Conservation (phyloP, 2,329 filamentous ascomycete genomes). For the Stachybotrys chlorohalonatus region DNA sequence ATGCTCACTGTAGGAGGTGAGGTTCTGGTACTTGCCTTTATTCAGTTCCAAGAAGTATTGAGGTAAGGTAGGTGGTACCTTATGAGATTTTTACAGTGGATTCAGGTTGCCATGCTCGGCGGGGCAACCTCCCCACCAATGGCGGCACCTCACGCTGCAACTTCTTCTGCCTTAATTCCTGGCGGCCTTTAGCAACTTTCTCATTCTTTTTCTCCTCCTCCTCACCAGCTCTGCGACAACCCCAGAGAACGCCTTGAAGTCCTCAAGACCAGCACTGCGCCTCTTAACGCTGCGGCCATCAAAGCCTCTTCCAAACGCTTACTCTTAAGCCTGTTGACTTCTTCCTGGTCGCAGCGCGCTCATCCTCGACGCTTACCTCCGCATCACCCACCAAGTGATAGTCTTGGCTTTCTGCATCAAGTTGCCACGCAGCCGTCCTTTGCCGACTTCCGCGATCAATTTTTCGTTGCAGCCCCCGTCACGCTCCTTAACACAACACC, state of each 20-base stretch:
- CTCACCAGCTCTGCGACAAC: conserved; percentile 1
- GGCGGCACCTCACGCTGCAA: not conserved
- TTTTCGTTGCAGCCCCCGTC: conserved; percentile 1
- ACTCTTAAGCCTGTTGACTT: conserved; percentile 14
- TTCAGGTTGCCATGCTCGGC: no score
- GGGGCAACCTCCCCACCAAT: no score
- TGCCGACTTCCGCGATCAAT: conserved; percentile 5
- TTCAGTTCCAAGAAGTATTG: no score
- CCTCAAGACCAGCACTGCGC: not conserved
- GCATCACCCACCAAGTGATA: conserved; percentile 3
- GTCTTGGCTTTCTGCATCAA: conserved; percentile 1
- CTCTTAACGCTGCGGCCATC: not conserved
- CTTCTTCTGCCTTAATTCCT: not conserved
- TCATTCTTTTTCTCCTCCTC: conserved; percentile 2
- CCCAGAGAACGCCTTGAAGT: not conserved
- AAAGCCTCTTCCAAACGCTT: not conserved
- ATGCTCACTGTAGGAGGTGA: no score
- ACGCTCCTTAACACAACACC: not conserved
- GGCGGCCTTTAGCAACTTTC: not conserved
- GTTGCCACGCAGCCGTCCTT: conserved; percentile 1
- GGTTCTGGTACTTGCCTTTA: no score
- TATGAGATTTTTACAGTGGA: no score
- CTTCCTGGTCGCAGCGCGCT: conserved; percentile 15
- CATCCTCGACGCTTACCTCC: conserved; percentile 3
- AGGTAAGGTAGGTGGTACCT: no score